Conservation (phyloP, 495 filamentous ascomycete genomes). For the Aspergillus affinis region DNA sequence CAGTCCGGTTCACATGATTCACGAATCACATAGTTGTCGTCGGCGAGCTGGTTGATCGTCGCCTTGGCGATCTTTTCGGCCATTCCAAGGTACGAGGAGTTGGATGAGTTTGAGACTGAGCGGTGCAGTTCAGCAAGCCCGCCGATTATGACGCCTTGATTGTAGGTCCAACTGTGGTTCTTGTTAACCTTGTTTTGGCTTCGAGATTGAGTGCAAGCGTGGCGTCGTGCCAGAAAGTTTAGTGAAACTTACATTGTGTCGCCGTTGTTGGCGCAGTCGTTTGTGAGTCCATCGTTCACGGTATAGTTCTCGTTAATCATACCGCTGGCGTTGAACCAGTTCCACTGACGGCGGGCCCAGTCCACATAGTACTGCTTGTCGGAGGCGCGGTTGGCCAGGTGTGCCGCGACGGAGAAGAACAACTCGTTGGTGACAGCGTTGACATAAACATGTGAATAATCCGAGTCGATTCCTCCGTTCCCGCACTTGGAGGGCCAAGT, state of each 20-base stretch:
- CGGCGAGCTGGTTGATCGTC: constrained; percentile 55
- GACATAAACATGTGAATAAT: constrained; percentile 56
- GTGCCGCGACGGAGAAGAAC: constrained; percentile 66
- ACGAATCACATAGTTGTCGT: constrained; percentile 55
- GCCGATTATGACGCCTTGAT: constrained; percentile 76
- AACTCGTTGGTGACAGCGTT: constrained; percentile 78
- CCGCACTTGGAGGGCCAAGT: constrained; percentile 49
- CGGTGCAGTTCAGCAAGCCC: constrained; percentile 65
- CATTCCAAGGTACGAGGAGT: constrained; percentile 50
- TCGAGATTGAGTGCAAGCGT: no score
- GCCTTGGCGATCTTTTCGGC: constrained; percentile 67
- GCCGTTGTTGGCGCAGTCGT: constrained; percentile 64
- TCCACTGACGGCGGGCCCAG: constrained; percentile 59
- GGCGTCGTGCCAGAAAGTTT: no score
- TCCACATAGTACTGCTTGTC: constrained; percentile 49
- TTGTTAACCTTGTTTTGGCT: background rate
- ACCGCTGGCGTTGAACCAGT: constrained; percentile 65
- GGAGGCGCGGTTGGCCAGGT: constrained; percentile 66
- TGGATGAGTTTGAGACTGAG: constrained; percentile 39
- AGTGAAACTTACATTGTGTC: constrained; percentile 43
- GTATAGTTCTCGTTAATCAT: constrained; percentile 65
- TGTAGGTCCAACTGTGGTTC: constrained; percentile 62
- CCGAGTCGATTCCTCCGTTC: constrained; percentile 67
- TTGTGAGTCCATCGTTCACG: constrained; percentile 71
- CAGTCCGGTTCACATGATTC: constrained; percentile 67